These are phyloP conservation scores for Thecaphora thlaspeos DNA, from an alignment of 1,284 basidiomycete species.

Conservation along the genomic window DNA sequence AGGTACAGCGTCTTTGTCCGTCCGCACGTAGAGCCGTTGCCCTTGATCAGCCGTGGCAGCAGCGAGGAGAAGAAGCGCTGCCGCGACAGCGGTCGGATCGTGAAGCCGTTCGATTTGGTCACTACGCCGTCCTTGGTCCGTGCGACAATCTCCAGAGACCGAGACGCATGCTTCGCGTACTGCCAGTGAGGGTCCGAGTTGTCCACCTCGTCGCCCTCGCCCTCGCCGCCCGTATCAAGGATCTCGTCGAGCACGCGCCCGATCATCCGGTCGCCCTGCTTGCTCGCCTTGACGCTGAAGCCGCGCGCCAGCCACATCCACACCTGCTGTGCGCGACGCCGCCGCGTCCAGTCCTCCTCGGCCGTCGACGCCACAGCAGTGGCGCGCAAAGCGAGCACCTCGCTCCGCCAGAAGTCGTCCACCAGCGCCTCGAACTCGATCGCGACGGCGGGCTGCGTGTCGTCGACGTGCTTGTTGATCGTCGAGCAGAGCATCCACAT, in stretches of 20 bases:
- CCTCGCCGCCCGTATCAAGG: slow-evolving; percentile 19
- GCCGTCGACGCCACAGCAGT: background rate
- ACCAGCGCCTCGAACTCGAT: slow-evolving; percentile 17
- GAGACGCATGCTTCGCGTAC: slow-evolving; percentile 14
- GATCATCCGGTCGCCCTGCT: slow-evolving; percentile 37
- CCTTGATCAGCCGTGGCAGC: slow-evolving; percentile 67
- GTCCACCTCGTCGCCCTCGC: slow-evolving; percentile 7
- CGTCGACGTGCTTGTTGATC: slow-evolving; percentile 47
- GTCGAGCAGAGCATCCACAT: slow-evolving; percentile 12
- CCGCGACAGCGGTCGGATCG: slow-evolving; percentile 62
- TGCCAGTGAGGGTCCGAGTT: slow-evolving; percentile 21
- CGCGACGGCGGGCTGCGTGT: slow-evolving; percentile 6
- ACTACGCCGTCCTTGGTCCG: slow-evolving; percentile 32
- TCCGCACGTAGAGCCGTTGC: slow-evolving; percentile 3
- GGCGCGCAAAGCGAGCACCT: slow-evolving; percentile 7
- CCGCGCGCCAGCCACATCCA: slow-evolving; percentile 48
- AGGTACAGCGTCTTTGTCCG: slow-evolving; percentile 69
- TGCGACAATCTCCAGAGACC: slow-evolving; percentile 18
- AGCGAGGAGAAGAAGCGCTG: slow-evolving; percentile 78
- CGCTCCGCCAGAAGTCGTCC: slow-evolving; percentile 29
- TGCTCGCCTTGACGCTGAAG: slow-evolving; percentile 33
- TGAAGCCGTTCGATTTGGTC: slow-evolving; percentile 43
- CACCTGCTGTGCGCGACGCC: slow-evolving; percentile 19
- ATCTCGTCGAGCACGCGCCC: slow-evolving; percentile 29
- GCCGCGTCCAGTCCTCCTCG: background rate